A percentile compares a stretch with the other conserved stretches of the same genome.
Evolutionary conservation across 2,329 filamentous ascomycete species (phyloP).

Genomic region (Colletotrichum eleusines): DNA sequence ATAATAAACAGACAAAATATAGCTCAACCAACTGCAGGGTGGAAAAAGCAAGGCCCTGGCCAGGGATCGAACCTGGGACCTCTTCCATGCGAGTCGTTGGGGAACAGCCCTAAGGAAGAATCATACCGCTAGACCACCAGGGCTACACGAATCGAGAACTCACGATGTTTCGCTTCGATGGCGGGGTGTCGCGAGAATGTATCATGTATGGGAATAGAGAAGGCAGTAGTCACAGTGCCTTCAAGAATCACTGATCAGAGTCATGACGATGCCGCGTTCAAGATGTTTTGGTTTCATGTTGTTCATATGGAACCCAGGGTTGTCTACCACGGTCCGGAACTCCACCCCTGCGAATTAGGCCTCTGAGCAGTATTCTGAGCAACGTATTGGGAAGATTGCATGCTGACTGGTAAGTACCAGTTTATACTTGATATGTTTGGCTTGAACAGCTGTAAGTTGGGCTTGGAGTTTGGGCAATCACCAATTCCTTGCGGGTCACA

Average conservation of each 20-base stretch:
- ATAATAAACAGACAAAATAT: neutral
- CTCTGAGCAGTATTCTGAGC: too few relatives aligned
- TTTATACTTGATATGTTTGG: neutral
- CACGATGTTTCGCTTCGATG: constrained; percentile 4
- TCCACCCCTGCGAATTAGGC: too few relatives aligned
- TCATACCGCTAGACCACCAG: constrained; percentile 42
- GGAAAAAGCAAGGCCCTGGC: constrained; percentile 13
- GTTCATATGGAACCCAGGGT: too few relatives aligned
- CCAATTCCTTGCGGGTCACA: neutral
- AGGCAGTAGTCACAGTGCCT: neutral
- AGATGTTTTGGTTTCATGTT: too few relatives aligned
- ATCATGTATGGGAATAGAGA: neutral
- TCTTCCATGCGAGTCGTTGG: constrained; percentile 22
- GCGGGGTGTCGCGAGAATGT: neutral
- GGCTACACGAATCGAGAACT: neutral
- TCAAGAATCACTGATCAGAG: neutral
- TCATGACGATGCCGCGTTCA: neutral
- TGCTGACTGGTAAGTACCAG: neutral
- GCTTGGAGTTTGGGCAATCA: neutral
- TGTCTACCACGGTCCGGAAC: too few relatives aligned
- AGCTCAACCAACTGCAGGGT: neutral
- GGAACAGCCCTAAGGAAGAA: constrained; percentile 37
- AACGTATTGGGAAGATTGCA: neutral
- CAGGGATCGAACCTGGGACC: constrained; percentile 41
- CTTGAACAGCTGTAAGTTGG: neutral